Evolutionary conservation across 108 stramenopile species (phyloP).

Genomic region (Nitzschia sp.): DNA sequence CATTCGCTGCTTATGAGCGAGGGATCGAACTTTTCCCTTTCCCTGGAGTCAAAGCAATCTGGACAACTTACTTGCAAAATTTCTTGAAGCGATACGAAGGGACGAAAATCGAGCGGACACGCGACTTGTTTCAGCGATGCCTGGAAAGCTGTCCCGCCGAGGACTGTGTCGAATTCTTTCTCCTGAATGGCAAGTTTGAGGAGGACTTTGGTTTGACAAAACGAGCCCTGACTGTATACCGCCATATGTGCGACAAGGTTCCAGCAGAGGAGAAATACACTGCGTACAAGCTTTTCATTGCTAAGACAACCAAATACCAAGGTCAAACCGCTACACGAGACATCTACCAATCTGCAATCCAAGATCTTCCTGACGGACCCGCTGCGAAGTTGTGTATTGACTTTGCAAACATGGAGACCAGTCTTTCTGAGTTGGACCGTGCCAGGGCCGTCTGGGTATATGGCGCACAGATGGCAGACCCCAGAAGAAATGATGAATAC

Average conservation of each 20-base stretch:
- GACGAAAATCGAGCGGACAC: conserved; percentile 87
- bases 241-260: conserved; percentile 84
- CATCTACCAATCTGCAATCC: conserved; percentile 92
- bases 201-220: conserved; percentile 92
- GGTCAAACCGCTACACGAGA: conserved; percentile 88
- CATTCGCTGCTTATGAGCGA: conserved; percentile 86
- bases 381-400: conserved; percentile 87
- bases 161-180: conserved; percentile 81
- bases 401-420: conserved; percentile 91
- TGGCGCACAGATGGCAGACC: conserved; percentile 96
- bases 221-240: conserved; percentile 88
- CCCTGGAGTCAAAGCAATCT: conserved; percentile 86
- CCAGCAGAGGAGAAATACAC: conserved; percentile 78
- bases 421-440: conserved; percentile 92
- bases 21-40: conserved; percentile 91
- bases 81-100: conserved; percentile 93
- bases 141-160: conserved; percentile 84
- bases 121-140: conserved; percentile 95
- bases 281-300: conserved; percentile 87
- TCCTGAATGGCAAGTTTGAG: conserved; percentile 93
- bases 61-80: conserved; percentile 83
- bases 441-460: conserved; percentile 88
- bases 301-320: conserved; percentile 85
- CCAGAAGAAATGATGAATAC: conserved; percentile 79
- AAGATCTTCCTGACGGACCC: conserved; percentile 73